Percentiles rank a stretch among this genome's conserved stretches.
Conservation (phyloP, 306 rosid species). For the Acacia acuminata region DNA sequence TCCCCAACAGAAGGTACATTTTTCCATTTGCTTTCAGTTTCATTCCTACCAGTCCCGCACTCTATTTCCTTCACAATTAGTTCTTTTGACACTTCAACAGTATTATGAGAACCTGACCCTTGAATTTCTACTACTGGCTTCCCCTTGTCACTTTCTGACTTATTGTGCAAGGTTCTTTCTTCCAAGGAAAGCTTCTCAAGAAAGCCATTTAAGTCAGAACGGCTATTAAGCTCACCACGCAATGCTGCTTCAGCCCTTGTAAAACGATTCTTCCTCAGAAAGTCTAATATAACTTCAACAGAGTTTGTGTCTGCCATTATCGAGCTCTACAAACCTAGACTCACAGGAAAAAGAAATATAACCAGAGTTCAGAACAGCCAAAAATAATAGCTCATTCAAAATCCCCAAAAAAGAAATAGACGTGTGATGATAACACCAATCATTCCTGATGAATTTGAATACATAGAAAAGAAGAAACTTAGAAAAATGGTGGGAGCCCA, state of each 20-base stretch:
- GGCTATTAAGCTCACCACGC: conserved; percentile 61
- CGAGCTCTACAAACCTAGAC: conserved; percentile 42
- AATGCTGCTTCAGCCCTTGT: conserved; percentile 77
- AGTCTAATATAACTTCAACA: conserved; percentile 65
- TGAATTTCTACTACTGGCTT: conserved; percentile 47
- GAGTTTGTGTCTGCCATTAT: conserved; percentile 64
- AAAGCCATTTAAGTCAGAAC: conserved; percentile 59
- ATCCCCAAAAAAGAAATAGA: neutral
- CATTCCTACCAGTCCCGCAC: conserved; percentile 62
- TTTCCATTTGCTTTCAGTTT: conserved; percentile 59
- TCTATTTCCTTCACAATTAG: conserved; percentile 79
- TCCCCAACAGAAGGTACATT: conserved; percentile 50
- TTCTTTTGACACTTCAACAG: conserved; percentile 56
- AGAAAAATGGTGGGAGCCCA: neutral
- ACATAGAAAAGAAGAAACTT: neutral
- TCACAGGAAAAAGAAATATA: conserved; percentile 14
- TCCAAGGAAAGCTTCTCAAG: conserved; percentile 56
- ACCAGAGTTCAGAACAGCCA: conserved; percentile 30
- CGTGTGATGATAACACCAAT: conserved; percentile 4
- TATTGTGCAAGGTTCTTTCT: conserved; percentile 42
- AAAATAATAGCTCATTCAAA: conserved; percentile 34
- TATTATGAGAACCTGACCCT: conserved; percentile 35
- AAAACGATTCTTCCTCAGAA: conserved; percentile 59
- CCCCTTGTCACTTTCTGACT: conserved; percentile 47
- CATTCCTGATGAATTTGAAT: conserved; percentile 5